Conservation (phyloP, 805 yeast genomes). For the Wickerhamiella azyma region DNA sequence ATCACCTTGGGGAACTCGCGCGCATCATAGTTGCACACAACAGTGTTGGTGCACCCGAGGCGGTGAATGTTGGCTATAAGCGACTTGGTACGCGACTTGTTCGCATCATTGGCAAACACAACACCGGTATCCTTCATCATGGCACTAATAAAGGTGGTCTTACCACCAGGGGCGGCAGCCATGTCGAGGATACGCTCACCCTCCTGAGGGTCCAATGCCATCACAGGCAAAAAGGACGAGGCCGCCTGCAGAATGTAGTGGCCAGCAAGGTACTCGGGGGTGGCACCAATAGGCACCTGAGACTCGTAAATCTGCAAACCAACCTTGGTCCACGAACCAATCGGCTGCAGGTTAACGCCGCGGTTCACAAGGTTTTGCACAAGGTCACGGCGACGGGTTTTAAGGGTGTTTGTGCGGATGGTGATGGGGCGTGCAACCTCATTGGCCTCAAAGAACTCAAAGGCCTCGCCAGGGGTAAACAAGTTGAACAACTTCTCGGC, state of each 20-base stretch:
- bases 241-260: constrained; percentile 98
- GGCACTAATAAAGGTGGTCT: constrained; percentile 88
- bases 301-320: constrained; percentile 96
- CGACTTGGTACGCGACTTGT: constrained; percentile 91
- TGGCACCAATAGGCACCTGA: constrained; percentile 99
- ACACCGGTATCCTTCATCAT: constrained; percentile 97
- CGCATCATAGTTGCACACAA: constrained; percentile 95
- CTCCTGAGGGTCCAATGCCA: constrained; percentile 97
- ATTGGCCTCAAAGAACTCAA: constrained; percentile 97
- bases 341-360: constrained; percentile 94
- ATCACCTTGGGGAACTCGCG: constrained; percentile 96
- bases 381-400: constrained; percentile 86
- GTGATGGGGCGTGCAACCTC: constrained; percentile 95
- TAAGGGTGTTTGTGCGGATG: constrained; percentile 92
- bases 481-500: constrained; percentile 89
- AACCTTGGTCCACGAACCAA: constrained; percentile 96
- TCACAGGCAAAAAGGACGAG: constrained; percentile 90
- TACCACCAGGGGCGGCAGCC: constrained; percentile 99
- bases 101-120: constrained; percentile 93
- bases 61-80: constrained; percentile 95
- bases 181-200: constrained; percentile 90
- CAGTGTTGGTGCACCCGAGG: constrained; percentile 89
- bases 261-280: constrained; percentile 97
- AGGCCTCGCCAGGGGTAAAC: constrained; percentile 89
- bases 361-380: constrained; percentile 91